Evolutionary conservation across 257 asterid species (phyloP), one percentile per base, ranked within the genome.

Genomic region (Cynanchum wilfordii): DNA sequence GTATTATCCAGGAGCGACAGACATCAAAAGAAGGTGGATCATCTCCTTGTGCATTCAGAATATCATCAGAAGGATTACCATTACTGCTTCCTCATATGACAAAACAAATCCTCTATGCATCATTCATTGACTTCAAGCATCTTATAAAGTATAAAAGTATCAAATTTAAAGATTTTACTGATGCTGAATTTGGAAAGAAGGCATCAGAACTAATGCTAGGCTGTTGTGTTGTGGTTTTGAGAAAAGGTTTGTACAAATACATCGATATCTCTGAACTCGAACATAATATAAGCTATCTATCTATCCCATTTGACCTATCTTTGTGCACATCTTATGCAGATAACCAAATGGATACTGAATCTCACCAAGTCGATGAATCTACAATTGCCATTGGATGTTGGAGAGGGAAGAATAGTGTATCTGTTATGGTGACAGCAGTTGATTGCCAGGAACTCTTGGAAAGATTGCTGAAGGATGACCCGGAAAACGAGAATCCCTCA

Each of bases 31-130:
- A 94, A 72, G 97, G 98, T 72, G 15, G 85, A 50, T 66, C 89
- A 16, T 79, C 99, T 30, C 86, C 86, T 8, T 94, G 99, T 82
- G 25, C 83, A 68, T 94, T 94, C 86, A 87, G 99, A 73, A 91
- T 94, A 82, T 91, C 99, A 29, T 94, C 99, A 33, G 99, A 94
- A 89, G 99, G 99, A 81, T 78, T 94, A 84, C 99, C 99, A 0
- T 70, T 94, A 84, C 77, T 94, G 76, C 90, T 94, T 69, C 96
- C 98, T 16, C 87, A 91, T 75, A 73, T 91, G 24, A 87, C 95
- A 10, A 94, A 91, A 77, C 99, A 94, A 73, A 92, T 94, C 60
- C 24, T 91, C 68, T 78, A 81, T 75, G 97, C 98, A 70, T 77
- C 97, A 56, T 78, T 88, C 22, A 75, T 85, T 62, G 98, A 91